These are phyloP conservation scores for Hypoxylon sp. DNA, from an alignment of 2,329 filamentous ascomycete species.

Conservation along the genomic window DNA sequence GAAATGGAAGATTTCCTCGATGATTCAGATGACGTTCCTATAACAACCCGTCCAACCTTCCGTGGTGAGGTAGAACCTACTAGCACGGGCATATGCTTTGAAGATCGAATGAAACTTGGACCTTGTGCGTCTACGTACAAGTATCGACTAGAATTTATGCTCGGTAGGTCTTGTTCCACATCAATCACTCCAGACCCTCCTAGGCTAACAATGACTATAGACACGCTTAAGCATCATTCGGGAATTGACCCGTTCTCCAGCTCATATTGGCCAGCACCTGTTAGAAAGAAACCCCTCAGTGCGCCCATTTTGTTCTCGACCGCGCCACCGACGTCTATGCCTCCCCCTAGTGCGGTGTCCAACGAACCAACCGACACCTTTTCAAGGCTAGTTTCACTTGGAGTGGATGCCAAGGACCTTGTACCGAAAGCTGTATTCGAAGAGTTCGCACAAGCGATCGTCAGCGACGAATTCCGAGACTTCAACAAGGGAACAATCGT, in stretches of 20 bases:
- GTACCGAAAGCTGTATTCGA: conserved; percentile 71
- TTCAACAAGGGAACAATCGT: conserved; percentile 80
- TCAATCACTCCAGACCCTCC: conserved; percentile 26
- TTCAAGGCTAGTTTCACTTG: conserved; percentile 34
- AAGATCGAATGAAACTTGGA: conserved; percentile 66
- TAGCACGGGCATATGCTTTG: conserved; percentile 87
- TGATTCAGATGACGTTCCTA: conserved; percentile 76
- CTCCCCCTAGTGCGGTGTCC: conserved; percentile 44
- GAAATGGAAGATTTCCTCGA: conserved; percentile 93
- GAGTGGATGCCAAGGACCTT: conserved; percentile 51
- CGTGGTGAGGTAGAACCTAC: conserved; percentile 77
- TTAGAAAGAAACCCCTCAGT: conserved; percentile 31
- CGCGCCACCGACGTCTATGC: conserved; percentile 38
- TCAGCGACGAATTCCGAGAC: conserved; percentile 68
- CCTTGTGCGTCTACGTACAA: conserved; percentile 64
- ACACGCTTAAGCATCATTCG: conserved; percentile 62
- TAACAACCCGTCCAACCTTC: conserved; percentile 56
- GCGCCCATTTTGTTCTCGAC: conserved; percentile 10
- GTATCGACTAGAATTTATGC: conserved; percentile 81
- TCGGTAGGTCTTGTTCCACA: conserved; percentile 65
- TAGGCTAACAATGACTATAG: conserved; percentile 51
- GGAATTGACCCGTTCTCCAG: conserved; percentile 87
- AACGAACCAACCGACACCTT: conserved; percentile 30
- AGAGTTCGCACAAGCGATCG: conserved; percentile 76
- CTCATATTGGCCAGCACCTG: conserved; percentile 75